A percentile compares a stretch with the other conserved stretches of the same genome.
phyloP scores from a whole-genome alignment of 176 grass and related monocot species.

The Oryza coarctata region DNA sequence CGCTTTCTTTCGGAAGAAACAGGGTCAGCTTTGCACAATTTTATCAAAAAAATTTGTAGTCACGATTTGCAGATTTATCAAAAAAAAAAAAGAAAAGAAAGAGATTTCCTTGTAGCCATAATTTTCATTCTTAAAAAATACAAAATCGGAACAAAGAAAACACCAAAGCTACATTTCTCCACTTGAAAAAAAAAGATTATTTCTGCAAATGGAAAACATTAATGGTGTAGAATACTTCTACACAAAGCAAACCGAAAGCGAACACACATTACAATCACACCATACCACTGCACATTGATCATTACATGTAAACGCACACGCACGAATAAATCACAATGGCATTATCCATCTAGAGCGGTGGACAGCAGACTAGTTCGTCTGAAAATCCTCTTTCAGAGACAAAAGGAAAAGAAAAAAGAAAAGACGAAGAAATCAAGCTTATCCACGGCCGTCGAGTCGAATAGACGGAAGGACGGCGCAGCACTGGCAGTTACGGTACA shows the following conservation, averaged over 20 bases:
- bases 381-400: neutral
- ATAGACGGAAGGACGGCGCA: neutral
- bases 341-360: neutral
- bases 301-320: neutral
- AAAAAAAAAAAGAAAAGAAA: too few species aligned
- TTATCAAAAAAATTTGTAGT: too few species aligned
- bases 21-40: neutral
- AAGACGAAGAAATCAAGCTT: neutral
- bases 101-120: too few species aligned
- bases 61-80: too few species aligned
- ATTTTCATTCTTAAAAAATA: neutral
- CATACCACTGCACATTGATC: neutral
- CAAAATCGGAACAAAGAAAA: neutral
- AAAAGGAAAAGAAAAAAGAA: neutral
- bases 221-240: too few species aligned
- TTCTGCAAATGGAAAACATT: neutral
- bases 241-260: too few species aligned
- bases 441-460: neutral
- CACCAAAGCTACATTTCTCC: too few species aligned
- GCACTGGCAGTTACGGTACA: neutral
- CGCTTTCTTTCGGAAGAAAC: neutral
- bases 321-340: neutral
- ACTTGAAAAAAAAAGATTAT: neutral
- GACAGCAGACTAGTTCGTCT: neutral
- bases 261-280: too few species aligned